These are phyloP conservation scores for Botryotinia globosa DNA, from an alignment of 2,329 filamentous ascomycete genomes.

Conservation along the genomic window DNA sequence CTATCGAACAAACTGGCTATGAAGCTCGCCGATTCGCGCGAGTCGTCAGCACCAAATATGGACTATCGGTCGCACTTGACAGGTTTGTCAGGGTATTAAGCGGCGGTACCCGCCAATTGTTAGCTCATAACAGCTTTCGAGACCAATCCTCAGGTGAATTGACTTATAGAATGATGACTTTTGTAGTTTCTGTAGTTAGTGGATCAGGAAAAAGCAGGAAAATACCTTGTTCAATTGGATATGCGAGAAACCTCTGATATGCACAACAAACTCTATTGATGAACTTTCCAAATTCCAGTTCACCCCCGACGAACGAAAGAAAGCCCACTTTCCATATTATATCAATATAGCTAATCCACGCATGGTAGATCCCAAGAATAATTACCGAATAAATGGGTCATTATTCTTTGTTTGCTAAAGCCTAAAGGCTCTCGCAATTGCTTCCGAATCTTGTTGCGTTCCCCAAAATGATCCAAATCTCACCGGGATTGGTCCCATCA, in stretches of 20 bases:
- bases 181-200: background rate
- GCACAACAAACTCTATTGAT: conserved; percentile 13
- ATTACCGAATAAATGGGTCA: conserved; percentile 20
- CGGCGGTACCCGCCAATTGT: conserved; percentile 16
- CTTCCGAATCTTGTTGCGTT: background rate
- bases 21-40: conserved; percentile 19
- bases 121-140: conserved; percentile 5
- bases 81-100: conserved; percentile 10
- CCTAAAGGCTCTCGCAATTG: background rate
- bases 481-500: conserved; percentile 11
- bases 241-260: conserved; percentile 11
- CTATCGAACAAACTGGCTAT: conserved; percentile 17
- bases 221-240: conserved; percentile 15
- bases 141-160: background rate
- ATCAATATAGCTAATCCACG: conserved; percentile 17
- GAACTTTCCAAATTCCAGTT: conserved; percentile 3
- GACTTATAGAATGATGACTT: background rate
- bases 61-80: conserved; percentile 19
- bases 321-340: conserved; percentile 13
- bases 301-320: background rate
- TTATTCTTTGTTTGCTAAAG: background rate
- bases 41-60: conserved; percentile 22
- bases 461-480: conserved; percentile 13
- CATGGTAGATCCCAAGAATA: conserved; percentile 18
- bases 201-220: conserved; percentile 5